Percentiles rank a stretch among this genome's conserved stretches.
Conservation (phyloP, 768 basidiomycete species). For the Amylocystis lapponica region DNA sequence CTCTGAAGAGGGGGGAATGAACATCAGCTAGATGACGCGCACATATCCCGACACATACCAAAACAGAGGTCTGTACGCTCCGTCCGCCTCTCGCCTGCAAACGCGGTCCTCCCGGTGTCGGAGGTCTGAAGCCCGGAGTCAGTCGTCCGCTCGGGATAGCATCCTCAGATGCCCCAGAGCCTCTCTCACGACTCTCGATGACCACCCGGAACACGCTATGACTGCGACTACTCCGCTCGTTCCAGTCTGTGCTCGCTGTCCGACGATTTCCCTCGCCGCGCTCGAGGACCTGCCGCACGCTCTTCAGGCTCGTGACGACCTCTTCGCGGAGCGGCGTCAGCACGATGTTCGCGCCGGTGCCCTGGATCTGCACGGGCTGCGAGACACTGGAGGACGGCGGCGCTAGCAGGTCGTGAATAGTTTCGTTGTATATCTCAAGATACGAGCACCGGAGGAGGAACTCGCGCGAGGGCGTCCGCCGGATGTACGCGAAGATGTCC, state of each 20-base stretch:
- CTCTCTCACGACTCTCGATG: constrained; percentile 78
- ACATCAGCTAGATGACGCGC: neutral
- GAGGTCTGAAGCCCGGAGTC: constrained; percentile 49
- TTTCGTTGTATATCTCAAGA: constrained; percentile 96
- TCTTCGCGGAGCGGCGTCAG: constrained; percentile 83
- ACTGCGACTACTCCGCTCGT: constrained; percentile 89
- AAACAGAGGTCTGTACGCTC: constrained; percentile 71
- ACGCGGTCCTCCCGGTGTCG: constrained; percentile 54
- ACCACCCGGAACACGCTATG: constrained; percentile 94
- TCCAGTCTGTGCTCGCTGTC: constrained; percentile 99
- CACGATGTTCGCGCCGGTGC: constrained; percentile 53
- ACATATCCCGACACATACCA: constrained; percentile 38
- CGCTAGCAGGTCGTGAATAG: constrained; percentile 80
- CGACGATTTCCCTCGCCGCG: constrained; percentile 83
- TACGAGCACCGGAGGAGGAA: constrained; percentile 96
- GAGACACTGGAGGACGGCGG: constrained; percentile 48
- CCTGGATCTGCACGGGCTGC: constrained; percentile 70
- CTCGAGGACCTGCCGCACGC: constrained; percentile 78
- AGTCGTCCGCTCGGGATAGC: constrained; percentile 38
- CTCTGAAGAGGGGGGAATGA: constrained; percentile 42
- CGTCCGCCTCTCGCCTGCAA: constrained; percentile 75
- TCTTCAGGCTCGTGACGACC: constrained; percentile 86
- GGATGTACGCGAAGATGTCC: constrained; percentile 85
- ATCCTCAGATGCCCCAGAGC: constrained; percentile 39
- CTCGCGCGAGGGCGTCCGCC: constrained; percentile 69